These are phyloP conservation scores for Komagataea norvegica DNA, from an alignment of 1,139 yeast genomes.

Conservation along the genomic window DNA sequence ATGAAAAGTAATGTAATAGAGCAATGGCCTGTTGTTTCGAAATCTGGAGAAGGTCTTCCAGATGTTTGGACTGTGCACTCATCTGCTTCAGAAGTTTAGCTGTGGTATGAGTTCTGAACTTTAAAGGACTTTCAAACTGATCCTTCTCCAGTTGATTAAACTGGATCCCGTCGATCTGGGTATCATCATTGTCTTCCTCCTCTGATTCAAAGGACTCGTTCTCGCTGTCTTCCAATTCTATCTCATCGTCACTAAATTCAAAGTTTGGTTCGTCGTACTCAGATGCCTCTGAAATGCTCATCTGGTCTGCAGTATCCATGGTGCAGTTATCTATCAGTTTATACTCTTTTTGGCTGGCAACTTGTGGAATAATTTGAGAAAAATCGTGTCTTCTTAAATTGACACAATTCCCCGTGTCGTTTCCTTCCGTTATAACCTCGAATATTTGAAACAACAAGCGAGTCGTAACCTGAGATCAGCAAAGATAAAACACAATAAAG, in stretches of 20 bases:
- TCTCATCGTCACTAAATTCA: not conserved
- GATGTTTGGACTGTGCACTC: slow-evolving; percentile 17
- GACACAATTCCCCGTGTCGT: too few species aligned
- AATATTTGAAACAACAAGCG: too few species aligned
- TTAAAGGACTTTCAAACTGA: slow-evolving; percentile 10
- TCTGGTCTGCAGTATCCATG: not conserved
- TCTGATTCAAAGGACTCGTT: slow-evolving; percentile 23
- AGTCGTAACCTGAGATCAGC: too few species aligned
- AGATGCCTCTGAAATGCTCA: not conserved
- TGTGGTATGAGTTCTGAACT: slow-evolving; percentile 20
- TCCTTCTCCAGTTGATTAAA: slow-evolving; percentile 3
- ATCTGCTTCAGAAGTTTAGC: slow-evolving; percentile 19
- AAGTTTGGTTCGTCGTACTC: not conserved
- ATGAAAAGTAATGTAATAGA: slow-evolving; percentile 55
- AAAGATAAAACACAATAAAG: too few species aligned
- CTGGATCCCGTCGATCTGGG: slow-evolving; percentile 4
- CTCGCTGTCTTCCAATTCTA: not conserved
- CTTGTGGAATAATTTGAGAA: too few species aligned
- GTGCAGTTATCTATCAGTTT: too few species aligned
- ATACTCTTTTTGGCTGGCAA: too few species aligned
- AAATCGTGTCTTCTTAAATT: too few species aligned
- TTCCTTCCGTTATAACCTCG: too few species aligned
- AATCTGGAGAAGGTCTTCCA: slow-evolving; percentile 32
- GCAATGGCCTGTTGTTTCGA: slow-evolving; percentile 42
- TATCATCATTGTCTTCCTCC: slow-evolving; percentile 12